Evolutionary conservation across 2,329 filamentous ascomycete species (phyloP), one percentile per base, ranked within the genome.

Genomic region (Beauveria sp.): DNA sequence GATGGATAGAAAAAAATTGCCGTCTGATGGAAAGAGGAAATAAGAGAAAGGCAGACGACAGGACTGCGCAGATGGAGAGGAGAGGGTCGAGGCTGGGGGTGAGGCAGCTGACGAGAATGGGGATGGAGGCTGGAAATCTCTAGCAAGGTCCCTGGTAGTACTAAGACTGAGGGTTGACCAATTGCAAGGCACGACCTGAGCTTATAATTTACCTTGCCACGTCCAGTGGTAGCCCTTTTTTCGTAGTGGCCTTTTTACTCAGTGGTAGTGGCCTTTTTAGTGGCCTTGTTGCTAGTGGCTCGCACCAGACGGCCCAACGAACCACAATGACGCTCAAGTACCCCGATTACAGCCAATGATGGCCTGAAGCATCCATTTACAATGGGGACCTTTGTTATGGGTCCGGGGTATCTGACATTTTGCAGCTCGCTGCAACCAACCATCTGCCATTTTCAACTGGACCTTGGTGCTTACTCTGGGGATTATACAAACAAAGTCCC

Each of bases 51-150:
- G 20, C 8, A 38, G 7, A 34, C 6, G 14, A 38, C 34, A 38
- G 5, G 12, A 38, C 34, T 14, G 34, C 34, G 34, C 12, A 38
- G 34, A 38, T 38, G 34, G 34, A 38, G 34, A 38, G 34, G 34
- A 38, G 34, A 38, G 34, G 10, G 12, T 53, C 20, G 34, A 53
- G 51, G 34, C 51, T 53, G 51, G 51, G 51, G 45, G 20, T 48
- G 20, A 48, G 45, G 45, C 45, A 24, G 45, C 45, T 53, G 50
- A 42, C 34, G 12, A 53, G 50, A 26, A 53, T 24, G 50, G 50
- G 50, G 50, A 53, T 53, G 50, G 49, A 52, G 50, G 51, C 51
- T 53, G 51, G 51, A 42, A 54, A 42, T 38, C 31, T 53, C 45
- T 48, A 24, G 45, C 45, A 8, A 26, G 34, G 34, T 38, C 34